Conservation (phyloP, 495 filamentous ascomycete genomes). For the Trichoderma parareesei region DNA sequence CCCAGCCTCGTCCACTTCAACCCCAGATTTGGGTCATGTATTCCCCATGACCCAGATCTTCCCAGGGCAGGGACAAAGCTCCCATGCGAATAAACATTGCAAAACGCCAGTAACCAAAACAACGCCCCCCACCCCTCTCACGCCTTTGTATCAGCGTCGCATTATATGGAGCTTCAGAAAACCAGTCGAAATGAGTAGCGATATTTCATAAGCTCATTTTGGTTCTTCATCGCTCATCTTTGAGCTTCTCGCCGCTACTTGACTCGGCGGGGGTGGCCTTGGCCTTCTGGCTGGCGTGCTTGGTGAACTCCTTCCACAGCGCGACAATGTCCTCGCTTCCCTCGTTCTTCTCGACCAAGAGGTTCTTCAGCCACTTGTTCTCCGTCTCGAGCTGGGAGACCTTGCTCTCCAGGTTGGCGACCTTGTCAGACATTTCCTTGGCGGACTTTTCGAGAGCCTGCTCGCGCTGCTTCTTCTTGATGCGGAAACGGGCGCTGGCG, state of each 20-base stretch:
- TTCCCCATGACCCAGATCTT: neutral
- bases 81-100: neutral
- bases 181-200: neutral
- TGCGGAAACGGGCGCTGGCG: slow-evolving; percentile 86
- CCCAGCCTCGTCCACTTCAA: neutral
- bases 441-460: slow-evolving; percentile 83
- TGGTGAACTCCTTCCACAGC: slow-evolving; percentile 34
- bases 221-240: neutral
- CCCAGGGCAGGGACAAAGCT: neutral
- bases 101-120: slow-evolving; percentile 4
- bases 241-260: slow-evolving; percentile 3
- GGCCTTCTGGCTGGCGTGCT: slow-evolving; percentile 10
- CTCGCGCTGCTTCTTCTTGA: slow-evolving; percentile 99
- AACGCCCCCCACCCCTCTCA: neutral
- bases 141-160: neutral
- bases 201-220: neutral
- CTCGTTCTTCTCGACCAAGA: slow-evolving; percentile 87
- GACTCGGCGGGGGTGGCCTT: neutral
- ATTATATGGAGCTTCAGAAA: neutral
- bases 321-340: slow-evolving; percentile 42
- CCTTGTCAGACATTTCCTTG: slow-evolving; percentile 85
- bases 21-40: neutral
- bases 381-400: slow-evolving; percentile 87
- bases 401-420: slow-evolving; percentile 65
- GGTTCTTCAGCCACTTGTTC: slow-evolving; percentile 92